These are phyloP conservation scores for Entomortierella beljakovae DNA, from an alignment of 192 early-diverging fungal species.

Conservation along the genomic window DNA sequence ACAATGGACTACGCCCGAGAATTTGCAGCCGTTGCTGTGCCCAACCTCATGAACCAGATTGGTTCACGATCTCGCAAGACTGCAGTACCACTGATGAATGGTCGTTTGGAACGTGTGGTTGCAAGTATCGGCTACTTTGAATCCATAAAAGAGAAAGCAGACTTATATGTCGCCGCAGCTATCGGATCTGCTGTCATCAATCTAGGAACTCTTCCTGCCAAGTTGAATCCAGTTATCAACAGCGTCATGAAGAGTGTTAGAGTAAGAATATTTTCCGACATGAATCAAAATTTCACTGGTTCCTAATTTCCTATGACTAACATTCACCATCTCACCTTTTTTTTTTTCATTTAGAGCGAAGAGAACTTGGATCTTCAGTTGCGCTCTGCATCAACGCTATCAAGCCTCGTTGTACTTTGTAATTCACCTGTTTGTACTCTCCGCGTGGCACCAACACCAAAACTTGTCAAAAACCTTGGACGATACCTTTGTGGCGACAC, in stretches of 20 bases:
- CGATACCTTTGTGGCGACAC: constrained; percentile 89
- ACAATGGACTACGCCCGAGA: constrained; percentile 67
- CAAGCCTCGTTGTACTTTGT: constrained; percentile 64
- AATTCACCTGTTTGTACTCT: constrained; percentile 51
- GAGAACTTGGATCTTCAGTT: constrained; percentile 69
- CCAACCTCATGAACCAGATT: constrained; percentile 56
- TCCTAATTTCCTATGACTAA: neutral
- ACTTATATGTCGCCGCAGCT: constrained; percentile 76
- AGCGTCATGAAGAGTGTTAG: constrained; percentile 90
- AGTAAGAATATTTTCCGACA: constrained; percentile 46
- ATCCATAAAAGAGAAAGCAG: constrained; percentile 69
- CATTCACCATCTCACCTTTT: neutral
- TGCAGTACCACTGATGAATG: constrained; percentile 57
- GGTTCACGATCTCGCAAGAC: constrained; percentile 45
- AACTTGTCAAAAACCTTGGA: constrained; percentile 90
- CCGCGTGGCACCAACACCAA: constrained; percentile 75
- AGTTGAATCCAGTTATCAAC: constrained; percentile 87
- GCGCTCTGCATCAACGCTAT: constrained; percentile 64
- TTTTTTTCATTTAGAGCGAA: constrained; percentile 58
- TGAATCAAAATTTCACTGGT: neutral
- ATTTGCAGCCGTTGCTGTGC: constrained; percentile 58
- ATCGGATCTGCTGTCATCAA: constrained; percentile 86
- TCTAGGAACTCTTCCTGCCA: constrained; percentile 80
- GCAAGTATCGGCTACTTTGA: constrained; percentile 75
- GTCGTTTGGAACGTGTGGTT: constrained; percentile 72